These are phyloP conservation scores for Irpex sp. DNA, from an alignment of 1,284 basidiomycete species.

Conservation along the genomic window DNA sequence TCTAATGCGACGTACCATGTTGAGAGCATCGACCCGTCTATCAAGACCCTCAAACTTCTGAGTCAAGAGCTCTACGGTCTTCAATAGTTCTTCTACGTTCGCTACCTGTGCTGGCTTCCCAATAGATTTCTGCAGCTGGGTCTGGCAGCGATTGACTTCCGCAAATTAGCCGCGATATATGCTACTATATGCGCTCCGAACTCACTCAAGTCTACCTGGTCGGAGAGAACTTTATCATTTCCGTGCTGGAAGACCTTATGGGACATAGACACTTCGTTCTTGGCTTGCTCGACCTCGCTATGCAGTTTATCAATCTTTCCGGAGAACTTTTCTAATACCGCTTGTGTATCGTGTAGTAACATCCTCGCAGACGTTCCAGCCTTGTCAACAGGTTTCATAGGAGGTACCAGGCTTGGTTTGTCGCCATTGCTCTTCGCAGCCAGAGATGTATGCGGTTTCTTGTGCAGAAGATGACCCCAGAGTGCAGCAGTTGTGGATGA, in stretches of 20 bases:
- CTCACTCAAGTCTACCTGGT: constrained; percentile 33
- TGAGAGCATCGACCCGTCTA: constrained; percentile 53
- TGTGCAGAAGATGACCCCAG: constrained; percentile 30
- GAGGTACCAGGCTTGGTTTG: constrained; percentile 17
- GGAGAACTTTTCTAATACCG: constrained; percentile 58
- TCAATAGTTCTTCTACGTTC: constrained; percentile 37
- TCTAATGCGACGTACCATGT: constrained; percentile 35
- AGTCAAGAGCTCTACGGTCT: constrained; percentile 33
- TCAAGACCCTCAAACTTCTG: constrained; percentile 45
- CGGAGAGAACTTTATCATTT: constrained; percentile 27
- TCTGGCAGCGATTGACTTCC: constrained; percentile 54
- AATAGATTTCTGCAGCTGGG: constrained; percentile 51
- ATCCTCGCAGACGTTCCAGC: constrained; percentile 62
- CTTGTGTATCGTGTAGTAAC: constrained; percentile 65
- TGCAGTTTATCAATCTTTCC: constrained; percentile 38
- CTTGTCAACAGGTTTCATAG: constrained; percentile 55
- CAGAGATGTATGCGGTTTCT: constrained; percentile 12
- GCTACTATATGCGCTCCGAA: constrained; percentile 15
- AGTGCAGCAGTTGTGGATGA: constrained; percentile 16
- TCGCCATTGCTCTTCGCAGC: not conserved
- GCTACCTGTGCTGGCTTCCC: constrained; percentile 52
- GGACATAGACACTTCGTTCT: constrained; percentile 24
- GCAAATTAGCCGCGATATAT: not conserved
- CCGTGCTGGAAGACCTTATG: constrained; percentile 27
- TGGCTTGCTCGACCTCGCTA: constrained; percentile 24